These are phyloP conservation scores for Leishmania gerbilli DNA, from an alignment of 208 protist genomes.

Conservation along the genomic window DNA sequence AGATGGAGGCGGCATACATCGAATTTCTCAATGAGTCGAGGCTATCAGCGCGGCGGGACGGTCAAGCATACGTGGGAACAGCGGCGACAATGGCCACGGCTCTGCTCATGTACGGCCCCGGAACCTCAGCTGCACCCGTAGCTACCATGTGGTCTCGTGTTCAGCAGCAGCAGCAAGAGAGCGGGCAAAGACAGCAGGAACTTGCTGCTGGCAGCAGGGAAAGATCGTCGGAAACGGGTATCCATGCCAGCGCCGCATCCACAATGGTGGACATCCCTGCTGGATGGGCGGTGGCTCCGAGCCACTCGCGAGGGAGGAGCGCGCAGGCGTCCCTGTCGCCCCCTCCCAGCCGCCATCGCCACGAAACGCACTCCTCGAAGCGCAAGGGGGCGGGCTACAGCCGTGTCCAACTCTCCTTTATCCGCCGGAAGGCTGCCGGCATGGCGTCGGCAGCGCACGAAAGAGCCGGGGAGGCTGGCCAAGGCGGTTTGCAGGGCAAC, in stretches of 20 bases:
- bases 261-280: background rate
- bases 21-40: conserved; percentile 54
- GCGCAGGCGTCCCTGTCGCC: background rate
- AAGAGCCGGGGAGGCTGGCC: background rate
- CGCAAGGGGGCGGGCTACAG: conserved; percentile 11
- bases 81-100: conserved; percentile 1
- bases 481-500: background rate
- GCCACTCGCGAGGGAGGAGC: background rate
- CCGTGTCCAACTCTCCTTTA: conserved; percentile 17
- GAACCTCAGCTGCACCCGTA: background rate
- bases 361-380: background rate
- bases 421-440: conserved; percentile 5
- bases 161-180: background rate
- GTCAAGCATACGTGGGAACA: conserved; percentile 18
- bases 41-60: conserved; percentile 34
- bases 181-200: background rate
- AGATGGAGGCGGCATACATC: conserved; percentile 54
- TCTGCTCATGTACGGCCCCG: background rate
- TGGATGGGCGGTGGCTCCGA: background rate
- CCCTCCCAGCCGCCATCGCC: background rate
- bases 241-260: background rate
- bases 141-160: conserved; percentile 1
- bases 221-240: background rate
- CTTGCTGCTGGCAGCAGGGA: background rate
- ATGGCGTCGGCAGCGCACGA: background rate